A percentile compares a stretch with the other conserved stretches of the same genome.
Conservation (phyloP, 345 rosid species). For the Citrus medica region DNA sequence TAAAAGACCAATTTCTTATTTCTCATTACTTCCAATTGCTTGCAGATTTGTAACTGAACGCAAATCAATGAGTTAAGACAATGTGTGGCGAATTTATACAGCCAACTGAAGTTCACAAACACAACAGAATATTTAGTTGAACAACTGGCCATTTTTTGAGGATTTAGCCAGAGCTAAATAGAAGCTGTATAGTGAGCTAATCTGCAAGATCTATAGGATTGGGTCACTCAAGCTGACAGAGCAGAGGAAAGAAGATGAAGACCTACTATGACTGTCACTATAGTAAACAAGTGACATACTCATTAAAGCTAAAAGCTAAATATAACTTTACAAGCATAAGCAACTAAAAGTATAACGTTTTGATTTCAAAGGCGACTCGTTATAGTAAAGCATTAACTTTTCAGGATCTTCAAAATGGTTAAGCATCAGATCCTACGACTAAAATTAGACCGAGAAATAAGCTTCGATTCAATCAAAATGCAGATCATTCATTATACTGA, state of each 20-base stretch:
- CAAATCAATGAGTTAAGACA: not conserved
- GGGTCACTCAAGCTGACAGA: not conserved
- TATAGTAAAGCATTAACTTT: not conserved
- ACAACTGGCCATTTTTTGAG: not conserved
- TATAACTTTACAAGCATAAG: too few relatives aligned
- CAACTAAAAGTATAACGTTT: too few relatives aligned
- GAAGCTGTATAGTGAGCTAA: not conserved
- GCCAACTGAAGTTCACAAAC: not conserved
- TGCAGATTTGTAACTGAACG: not conserved
- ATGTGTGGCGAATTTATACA: not conserved
- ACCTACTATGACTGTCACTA: too few relatives aligned
- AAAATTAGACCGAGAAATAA: not conserved
- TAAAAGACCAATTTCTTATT: not conserved
- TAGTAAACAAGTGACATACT: not conserved
- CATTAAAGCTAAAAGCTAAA: too few relatives aligned
- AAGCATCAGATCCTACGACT: not conserved
- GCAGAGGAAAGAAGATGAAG: not conserved
- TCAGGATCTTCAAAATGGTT: not conserved
- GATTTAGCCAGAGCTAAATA: not conserved
- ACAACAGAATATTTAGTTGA: not conserved
- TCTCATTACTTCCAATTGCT: not conserved
- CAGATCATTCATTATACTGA: not conserved
- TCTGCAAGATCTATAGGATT: not conserved
- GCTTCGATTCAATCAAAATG: not conserved
- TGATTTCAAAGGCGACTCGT: too few relatives aligned